Evolutionary conservation across 495 filamentous ascomycete species (phyloP), one percentile per base, ranked within the genome.

Genomic region (Neurospora cerealis): DNA sequence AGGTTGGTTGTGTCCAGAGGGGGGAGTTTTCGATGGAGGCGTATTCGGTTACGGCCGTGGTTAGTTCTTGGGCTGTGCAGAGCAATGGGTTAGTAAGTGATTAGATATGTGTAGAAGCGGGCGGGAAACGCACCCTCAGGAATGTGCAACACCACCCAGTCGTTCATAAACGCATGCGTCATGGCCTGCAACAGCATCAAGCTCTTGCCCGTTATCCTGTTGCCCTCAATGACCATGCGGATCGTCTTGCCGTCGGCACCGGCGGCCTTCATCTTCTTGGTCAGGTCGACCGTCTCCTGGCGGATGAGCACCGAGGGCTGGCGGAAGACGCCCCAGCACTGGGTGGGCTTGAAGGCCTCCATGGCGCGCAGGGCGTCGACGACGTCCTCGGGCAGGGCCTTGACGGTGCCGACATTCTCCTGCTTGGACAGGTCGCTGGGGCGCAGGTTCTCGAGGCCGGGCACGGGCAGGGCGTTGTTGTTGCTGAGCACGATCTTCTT

Each of bases 401-500:
- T 75, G 24, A 98, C 87, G 41, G 86, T 83, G 28, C 93, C 93
- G 24, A 84, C 83, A 17, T 89, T 84, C 15, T 85, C 81, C 37
- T 83, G 75, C 72, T 89, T 83, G 34, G 86, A 78, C 80, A 91
- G 84, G 69, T 83, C 87, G 72, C 89, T 84, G 13, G 83, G 77
- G 3, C 83, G 86, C 60, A 97, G 77, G 24, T 92, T 86, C 75
- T 83, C 78, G 79, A 96, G 83, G 24, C 88, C 91, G 34, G 83
- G 79, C 37, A 97, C 89, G 76, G 89, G 88, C 28, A 97, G 85
- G 42, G 96, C 96, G 84, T 97, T 98, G 78, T 91, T 91, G 83
- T 98, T 99, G 83, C 91, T 96, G 48, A 99, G 88, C 39, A 95
- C 90, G 74, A 99, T 91, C 72, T 92, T 89, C 85, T 96, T 98